phyloP scores from a whole-genome alignment of 129 eudicot genomes.

The Deinandra increscens region DNA sequence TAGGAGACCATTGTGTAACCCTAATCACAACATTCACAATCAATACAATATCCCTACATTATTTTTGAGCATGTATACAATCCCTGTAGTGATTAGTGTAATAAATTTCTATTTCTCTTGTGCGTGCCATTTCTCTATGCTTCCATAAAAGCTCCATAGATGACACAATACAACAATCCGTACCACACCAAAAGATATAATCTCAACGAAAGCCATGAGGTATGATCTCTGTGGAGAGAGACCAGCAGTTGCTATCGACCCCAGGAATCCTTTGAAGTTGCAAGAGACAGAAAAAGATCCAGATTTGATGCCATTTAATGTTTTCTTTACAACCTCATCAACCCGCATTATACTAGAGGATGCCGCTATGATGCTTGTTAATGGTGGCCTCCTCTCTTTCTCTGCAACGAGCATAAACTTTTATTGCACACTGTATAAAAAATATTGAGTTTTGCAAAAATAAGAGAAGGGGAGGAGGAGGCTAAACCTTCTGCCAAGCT shows the following conservation, averaged over 20 bases:
- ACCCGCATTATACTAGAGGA: constrained; percentile 74
- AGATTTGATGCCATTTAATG: constrained; percentile 60
- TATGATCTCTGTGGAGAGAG: constrained; percentile 74
- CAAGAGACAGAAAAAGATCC: constrained; percentile 65
- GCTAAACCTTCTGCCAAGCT: constrained; percentile 54
- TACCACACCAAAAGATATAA: constrained; percentile 42
- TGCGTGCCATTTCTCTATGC: constrained; percentile 61
- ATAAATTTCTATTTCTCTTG: constrained; percentile 26
- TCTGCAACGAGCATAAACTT: constrained; percentile 39
- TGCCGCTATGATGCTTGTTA: constrained; percentile 69
- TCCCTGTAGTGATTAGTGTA: too few relatives aligned
- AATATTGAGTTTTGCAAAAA: too few relatives aligned
- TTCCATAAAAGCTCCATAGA: constrained; percentile 76
- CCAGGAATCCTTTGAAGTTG: constrained; percentile 62
- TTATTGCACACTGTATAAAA: neutral
- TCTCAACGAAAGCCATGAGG: constrained; percentile 77
- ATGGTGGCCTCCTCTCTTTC: constrained; percentile 57
- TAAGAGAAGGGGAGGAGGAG: neutral
- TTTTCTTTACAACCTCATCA: constrained; percentile 67
- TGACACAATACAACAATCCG: constrained; percentile 62
- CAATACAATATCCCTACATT: too few relatives aligned
- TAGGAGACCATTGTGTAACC: too few relatives aligned
- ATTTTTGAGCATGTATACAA: too few relatives aligned
- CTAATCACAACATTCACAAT: too few relatives aligned
- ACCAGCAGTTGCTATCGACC: constrained; percentile 71